Percentiles rank a stretch among this genome's conserved stretches.
These are phyloP conservation scores for Neofusicoccum umdonicola DNA, from an alignment of 2,329 filamentous ascomycete species.

Conservation along the genomic window DNA sequence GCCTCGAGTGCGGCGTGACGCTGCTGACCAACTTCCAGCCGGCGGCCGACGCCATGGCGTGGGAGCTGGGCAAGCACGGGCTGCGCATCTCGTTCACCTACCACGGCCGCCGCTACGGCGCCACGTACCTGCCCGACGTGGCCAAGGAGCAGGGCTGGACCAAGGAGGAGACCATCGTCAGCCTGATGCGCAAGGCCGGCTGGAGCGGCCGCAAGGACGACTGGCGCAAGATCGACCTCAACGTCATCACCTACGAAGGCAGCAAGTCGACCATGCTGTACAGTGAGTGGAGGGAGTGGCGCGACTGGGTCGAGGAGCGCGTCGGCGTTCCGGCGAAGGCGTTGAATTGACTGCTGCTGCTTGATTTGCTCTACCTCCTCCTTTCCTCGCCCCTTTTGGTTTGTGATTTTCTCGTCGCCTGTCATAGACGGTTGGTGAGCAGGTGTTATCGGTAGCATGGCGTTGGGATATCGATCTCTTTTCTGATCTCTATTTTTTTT, in stretches of 20 bases:
- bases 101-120: slow-evolving; percentile 69
- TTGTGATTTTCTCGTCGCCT: neutral
- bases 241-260: slow-evolving; percentile 82
- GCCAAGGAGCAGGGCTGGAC: slow-evolving; percentile 91
- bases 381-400: neutral
- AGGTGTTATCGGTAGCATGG: neutral
- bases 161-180: slow-evolving; percentile 86
- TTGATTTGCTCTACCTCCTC: neutral
- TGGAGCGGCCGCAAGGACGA: slow-evolving; percentile 68
- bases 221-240: slow-evolving; percentile 78
- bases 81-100: slow-evolving; percentile 82
- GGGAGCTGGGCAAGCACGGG: slow-evolving; percentile 83
- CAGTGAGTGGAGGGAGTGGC: slow-evolving; percentile 75
- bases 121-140: slow-evolving; percentile 91
- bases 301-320: slow-evolving; percentile 61
- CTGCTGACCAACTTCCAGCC: slow-evolving; percentile 84
- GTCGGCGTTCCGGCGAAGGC: neutral
- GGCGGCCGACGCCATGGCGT: slow-evolving; percentile 71
- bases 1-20: slow-evolving; percentile 58
- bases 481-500: neutral
- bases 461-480: neutral
- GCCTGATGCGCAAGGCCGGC: slow-evolving; percentile 90
- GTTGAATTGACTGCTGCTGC: neutral
- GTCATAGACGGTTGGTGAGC: neutral
- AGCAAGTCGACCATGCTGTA: slow-evolving; percentile 71